Conservation (phyloP, 768 basidiomycete species). For the Mrakia hoshinonis region DNA sequence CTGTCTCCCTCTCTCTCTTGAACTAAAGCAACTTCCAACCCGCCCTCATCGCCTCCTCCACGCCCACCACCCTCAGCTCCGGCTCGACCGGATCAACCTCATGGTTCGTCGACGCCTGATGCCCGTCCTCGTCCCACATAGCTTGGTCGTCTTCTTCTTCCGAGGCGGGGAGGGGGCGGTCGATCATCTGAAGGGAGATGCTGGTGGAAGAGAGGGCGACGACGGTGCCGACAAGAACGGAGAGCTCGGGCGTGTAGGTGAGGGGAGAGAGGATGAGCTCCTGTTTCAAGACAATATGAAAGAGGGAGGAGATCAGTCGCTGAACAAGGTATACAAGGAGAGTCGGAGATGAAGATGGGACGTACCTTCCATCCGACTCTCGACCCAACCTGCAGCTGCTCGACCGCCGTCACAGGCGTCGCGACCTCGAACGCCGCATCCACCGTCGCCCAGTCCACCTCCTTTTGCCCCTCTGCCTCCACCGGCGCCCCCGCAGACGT, state of each 20-base stretch:
- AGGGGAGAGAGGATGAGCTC: constrained; percentile 21
- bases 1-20: not conserved
- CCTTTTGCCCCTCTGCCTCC: not conserved
- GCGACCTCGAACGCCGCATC: not conserved
- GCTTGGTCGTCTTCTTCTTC: not conserved
- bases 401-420: not conserved
- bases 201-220: not conserved
- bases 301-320: not conserved
- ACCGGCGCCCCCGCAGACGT: not conserved
- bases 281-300: not conserved
- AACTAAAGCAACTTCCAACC: not conserved
- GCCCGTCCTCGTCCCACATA: not conserved
- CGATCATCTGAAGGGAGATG: not conserved
- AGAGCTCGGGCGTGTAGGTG: constrained; percentile 7
- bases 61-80: constrained; percentile 2
- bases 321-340: not conserved
- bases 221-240: constrained; percentile 7
- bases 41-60: not conserved
- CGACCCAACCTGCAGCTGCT: not conserved
- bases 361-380: constrained; percentile 10
- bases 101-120: not conserved
- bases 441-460: not conserved
- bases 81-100: not conserved
- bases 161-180: not conserved
- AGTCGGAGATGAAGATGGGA: not conserved